Base-by-base conservation (phyloP, 1,284 basidiomycete genomes). In the Dichomitus squalens region DNA sequence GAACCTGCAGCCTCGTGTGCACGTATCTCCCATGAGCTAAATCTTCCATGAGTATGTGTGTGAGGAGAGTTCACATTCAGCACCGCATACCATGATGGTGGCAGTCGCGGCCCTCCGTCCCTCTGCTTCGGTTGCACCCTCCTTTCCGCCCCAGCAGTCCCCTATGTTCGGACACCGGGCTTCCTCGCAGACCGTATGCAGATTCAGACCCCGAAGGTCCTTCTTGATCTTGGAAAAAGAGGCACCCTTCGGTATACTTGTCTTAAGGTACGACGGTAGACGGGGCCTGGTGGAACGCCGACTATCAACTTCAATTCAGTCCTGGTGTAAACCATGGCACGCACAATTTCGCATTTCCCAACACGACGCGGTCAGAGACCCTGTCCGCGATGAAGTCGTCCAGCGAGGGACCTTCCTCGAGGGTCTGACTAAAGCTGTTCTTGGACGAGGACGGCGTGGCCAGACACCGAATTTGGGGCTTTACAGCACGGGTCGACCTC, bases 11-110 rank as follows among this genome's bases (percentile, higher is more conserved):
- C 95, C 97, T 69, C 97, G 87, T 14, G 97, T 99, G 71, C 97
- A 99, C 11, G 95, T 97, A 75, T 99, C 96, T n/a, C 97, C 97
- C 97, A 99, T 99, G 33, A 99, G 79, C 95, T 96, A 65, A 4
- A 57, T 21, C 57, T 33, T 44, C 16, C 54, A 51, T 53, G 51
- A 58, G 51, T 20, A 44, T 21, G 9, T 27, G 11, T 18, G 41
- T 12, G 50, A 16, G 31, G 35, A 49, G n/a, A 29, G 49, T n/a
- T 33, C 49, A 35, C 23, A 46, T 23, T 44, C 44, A 39, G 50
- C 33, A 39, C 50, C 33, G 69, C 82, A 55, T 62, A 93, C 96
- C 97, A 99, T 99, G 74, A 99, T 99, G 0, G 95, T 98, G n/a
- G 95, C 95, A 7, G 97, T 99, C 12, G 97, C 97, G 50, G 87